These are phyloP conservation scores for Paramyrothecium sp. DNA, from an alignment of 2,329 filamentous ascomycete genomes.

Conservation along the genomic window DNA sequence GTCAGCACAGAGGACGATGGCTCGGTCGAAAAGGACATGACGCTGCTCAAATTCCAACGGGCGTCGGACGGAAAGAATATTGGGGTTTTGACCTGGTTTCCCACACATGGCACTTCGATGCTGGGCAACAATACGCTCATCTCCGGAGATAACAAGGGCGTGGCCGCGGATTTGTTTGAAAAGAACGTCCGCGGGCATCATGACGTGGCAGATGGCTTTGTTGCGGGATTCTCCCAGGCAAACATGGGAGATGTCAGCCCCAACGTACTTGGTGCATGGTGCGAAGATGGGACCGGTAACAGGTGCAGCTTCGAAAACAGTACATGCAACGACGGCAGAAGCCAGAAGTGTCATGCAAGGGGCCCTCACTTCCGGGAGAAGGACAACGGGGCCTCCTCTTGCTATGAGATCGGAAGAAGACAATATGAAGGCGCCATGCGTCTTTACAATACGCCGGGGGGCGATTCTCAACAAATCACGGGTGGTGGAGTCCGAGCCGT, in stretches of 20 bases:
- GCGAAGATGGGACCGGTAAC: constrained; percentile 74
- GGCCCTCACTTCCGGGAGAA: constrained; percentile 65
- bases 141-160: constrained; percentile 89
- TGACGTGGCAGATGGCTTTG: constrained; percentile 65
- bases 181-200: constrained; percentile 56
- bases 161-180: constrained; percentile 82
- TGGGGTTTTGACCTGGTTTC: constrained; percentile 86
- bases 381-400: constrained; percentile 72
- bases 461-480: constrained; percentile 47
- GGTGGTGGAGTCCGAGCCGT: constrained; percentile 71
- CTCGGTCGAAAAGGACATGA: constrained; percentile 72
- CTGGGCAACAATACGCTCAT: constrained; percentile 87
- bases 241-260: constrained; percentile 89
- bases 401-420: constrained; percentile 68
- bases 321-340: constrained; percentile 69
- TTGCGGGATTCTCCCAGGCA: constrained; percentile 87
- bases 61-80: constrained; percentile 70
- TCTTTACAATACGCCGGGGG: constrained; percentile 50
- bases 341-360: constrained; percentile 67
- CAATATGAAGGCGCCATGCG: constrained; percentile 59
- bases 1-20: constrained; percentile 32
- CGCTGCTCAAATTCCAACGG: constrained; percentile 71
- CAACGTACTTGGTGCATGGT: constrained; percentile 81
- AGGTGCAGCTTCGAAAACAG: constrained; percentile 73
- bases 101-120: constrained; percentile 87